Evolutionary conservation across 1,284 basidiomycete species (phyloP).

Genomic region (Fomitopsis schrenkii): DNA sequence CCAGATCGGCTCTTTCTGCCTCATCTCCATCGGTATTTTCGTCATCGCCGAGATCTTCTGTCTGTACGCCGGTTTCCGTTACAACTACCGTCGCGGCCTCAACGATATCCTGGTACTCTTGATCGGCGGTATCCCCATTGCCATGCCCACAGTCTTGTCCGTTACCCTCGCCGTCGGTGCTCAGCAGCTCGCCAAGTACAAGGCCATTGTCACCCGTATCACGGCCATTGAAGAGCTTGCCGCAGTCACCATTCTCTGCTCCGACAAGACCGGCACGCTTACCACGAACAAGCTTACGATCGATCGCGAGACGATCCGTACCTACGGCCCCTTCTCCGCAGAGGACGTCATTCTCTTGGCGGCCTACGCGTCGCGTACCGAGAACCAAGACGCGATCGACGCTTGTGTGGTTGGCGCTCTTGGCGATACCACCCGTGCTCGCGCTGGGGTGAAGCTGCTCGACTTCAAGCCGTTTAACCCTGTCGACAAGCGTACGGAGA

Average conservation of each 20-base stretch:
- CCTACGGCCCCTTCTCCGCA: constrained; percentile 84
- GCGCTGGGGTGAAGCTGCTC: constrained; percentile 90
- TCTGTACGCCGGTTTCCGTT: constrained; percentile 85
- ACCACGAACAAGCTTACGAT: constrained; percentile 99
- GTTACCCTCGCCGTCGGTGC: constrained; percentile 98
- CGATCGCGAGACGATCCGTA: constrained; percentile 89
- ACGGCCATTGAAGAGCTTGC: constrained; percentile 97
- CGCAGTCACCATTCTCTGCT: constrained; percentile 95
- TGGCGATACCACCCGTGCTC: constrained; percentile 71
- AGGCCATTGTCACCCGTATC: constrained; percentile 98
- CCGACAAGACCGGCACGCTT: constrained; percentile 96
- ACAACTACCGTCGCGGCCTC: constrained; percentile 89
- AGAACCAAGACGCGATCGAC: constrained; percentile 99
- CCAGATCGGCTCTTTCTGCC: constrained; percentile 94
- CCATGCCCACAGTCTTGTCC: constrained; percentile 95
- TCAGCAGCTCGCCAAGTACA: constrained; percentile 97
- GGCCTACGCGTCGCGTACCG: constrained; percentile 94
- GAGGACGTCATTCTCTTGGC: constrained; percentile 92
- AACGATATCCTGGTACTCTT: constrained; percentile 96
- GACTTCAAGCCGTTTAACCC: constrained; percentile 99
- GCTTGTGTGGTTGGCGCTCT: constrained; percentile 81
- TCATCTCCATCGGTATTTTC: constrained; percentile 91
- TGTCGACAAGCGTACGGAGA: constrained; percentile 98
- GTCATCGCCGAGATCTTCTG: constrained; percentile 88
- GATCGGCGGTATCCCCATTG: constrained; percentile 98